phyloP scores from a whole-genome alignment of 345 rosid genomes.

The Physaria fendleri region DNA sequence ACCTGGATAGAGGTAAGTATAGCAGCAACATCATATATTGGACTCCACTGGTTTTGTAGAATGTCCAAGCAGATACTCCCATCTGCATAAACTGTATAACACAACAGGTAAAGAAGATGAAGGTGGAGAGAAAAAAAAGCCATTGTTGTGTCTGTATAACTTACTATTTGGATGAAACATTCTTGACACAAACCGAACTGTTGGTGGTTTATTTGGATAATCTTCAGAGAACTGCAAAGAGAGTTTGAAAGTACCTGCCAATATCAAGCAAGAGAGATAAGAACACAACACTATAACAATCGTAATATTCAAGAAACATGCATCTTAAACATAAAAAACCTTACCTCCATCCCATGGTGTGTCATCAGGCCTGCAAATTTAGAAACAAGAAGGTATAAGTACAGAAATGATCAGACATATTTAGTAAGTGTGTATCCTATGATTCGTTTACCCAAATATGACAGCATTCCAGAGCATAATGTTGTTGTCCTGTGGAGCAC shows the following conservation, averaged over 20 bases:
- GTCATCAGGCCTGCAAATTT: slow-evolving; percentile 48
- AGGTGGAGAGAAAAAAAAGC: not conserved
- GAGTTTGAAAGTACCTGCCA: slow-evolving; percentile 57
- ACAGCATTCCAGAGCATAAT: slow-evolving; percentile 68
- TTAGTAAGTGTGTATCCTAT: not conserved
- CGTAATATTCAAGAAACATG: not conserved
- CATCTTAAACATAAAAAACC: not conserved
- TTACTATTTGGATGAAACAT: slow-evolving; percentile 69
- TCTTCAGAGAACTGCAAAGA: slow-evolving; percentile 58
- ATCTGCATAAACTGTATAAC: slow-evolving; percentile 82
- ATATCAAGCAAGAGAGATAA: slow-evolving; percentile 1
- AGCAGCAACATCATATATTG: slow-evolving; percentile 95
- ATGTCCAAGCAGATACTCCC: slow-evolving; percentile 97
- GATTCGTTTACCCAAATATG: slow-evolving; percentile 48
- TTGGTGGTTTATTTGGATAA: slow-evolving; percentile 66
- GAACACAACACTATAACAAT: not conserved
- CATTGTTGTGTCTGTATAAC: slow-evolving; percentile 10
- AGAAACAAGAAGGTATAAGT: slow-evolving; percentile 1
- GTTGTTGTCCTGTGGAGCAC: slow-evolving; percentile 59
- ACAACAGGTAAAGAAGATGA: slow-evolving; percentile 1
- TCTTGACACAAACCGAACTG: slow-evolving; percentile 57
- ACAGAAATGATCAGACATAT: not conserved
- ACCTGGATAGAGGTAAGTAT: slow-evolving; percentile 98
- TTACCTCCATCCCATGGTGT: slow-evolving; percentile 64
- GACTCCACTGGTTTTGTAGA: slow-evolving; percentile 97